A percentile compares a stretch with the other conserved stretches of the same genome.
These are phyloP conservation scores for Penicillium janthinellum DNA, from an alignment of 2,329 filamentous ascomycete species.

Conservation along the genomic window DNA sequence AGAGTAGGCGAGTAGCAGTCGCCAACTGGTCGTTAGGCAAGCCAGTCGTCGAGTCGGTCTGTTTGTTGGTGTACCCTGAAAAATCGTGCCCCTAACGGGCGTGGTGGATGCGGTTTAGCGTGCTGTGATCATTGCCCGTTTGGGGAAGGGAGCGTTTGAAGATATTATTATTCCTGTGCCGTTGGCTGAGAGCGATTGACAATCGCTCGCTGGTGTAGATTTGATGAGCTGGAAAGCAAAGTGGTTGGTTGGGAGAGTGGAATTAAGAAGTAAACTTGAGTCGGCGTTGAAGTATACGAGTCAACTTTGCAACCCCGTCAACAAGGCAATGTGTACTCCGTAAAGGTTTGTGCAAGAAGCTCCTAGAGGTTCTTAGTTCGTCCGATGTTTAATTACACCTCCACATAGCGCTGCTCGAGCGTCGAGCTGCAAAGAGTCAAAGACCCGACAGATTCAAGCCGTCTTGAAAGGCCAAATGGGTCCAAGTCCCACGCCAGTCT, in stretches of 20 bases:
- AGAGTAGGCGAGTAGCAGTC: neutral
- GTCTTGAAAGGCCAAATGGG: too few relatives aligned
- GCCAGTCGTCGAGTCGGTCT: neutral
- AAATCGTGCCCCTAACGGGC: slow-evolving; percentile 23
- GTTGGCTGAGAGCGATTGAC: neutral
- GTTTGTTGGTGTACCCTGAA: slow-evolving; percentile 7
- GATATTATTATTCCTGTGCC: slow-evolving; percentile 3
- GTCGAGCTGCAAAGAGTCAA: neutral
- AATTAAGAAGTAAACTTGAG: neutral
- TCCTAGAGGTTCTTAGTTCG: slow-evolving; percentile 8
- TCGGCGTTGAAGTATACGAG: neutral
- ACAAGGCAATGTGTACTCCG: neutral
- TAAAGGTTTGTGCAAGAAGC: neutral
- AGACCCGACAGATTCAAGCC: too few relatives aligned
- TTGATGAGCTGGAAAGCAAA: neutral
- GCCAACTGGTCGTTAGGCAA: neutral
- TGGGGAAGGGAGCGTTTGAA: slow-evolving; percentile 13
- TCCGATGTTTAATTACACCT: slow-evolving; percentile 20
- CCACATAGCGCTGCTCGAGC: neutral
- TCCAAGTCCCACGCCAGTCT: neutral
- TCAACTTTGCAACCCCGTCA: neutral
- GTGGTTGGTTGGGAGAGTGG: neutral
- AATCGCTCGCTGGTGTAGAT: neutral
- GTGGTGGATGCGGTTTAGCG: slow-evolving; percentile 24
- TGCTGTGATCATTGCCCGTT: slow-evolving; percentile 27